Base-by-base conservation (phyloP, 2,329 filamentous ascomycete genomes). In the Zelopaecilomyces penicillatus region DNA sequence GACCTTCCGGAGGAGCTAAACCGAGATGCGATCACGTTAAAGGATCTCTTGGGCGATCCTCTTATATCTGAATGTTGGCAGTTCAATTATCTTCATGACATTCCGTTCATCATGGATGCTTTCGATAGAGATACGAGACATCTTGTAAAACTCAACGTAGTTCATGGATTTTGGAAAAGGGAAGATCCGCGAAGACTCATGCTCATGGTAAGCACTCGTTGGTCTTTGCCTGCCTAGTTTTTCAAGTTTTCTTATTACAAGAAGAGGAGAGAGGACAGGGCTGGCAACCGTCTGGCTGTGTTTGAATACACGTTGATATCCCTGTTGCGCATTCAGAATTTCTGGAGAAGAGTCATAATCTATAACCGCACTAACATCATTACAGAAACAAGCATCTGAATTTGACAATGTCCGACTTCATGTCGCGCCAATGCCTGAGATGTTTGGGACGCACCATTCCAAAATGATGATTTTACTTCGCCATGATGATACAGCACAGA, bases 381-480 rank as follows among this genome's bases (percentile, higher is more conserved):
- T 19, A 19, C 30, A 88, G 82, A 70, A 80, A 58, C 70, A 77
- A 54, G 82, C 82, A 40, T 60, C 70, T 10, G 69, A 70, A 10
- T 80, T 83, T 56, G 58, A 70, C 2, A 91, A 93, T 58, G 75
- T 93, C 26, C 70, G 78, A 26, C 71, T 89, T 1, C 80, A 89
- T 49, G 70, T 76, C 11, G 87, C 88, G 0, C 87, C 81, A 48
- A 84, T 95, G 75, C 85, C 87, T 0, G 85, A 91, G 58, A 78
- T 82, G 51, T 94, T 89, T 57, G 89, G 89, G 3, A 95, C 88
- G 0, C 89, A 95, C 62, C 88, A 83, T 54, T 73, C 85, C 9
- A 93, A 95, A 64, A 93, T 95, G 85, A 77, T 95, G 63, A 69
- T 95, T n/a, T 64, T 95, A 4, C 71, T 95, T 49, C 76, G 85